These are phyloP conservation scores for Boletus huronensis DNA, from an alignment of 768 basidiomycete genomes.

Conservation along the genomic window DNA sequence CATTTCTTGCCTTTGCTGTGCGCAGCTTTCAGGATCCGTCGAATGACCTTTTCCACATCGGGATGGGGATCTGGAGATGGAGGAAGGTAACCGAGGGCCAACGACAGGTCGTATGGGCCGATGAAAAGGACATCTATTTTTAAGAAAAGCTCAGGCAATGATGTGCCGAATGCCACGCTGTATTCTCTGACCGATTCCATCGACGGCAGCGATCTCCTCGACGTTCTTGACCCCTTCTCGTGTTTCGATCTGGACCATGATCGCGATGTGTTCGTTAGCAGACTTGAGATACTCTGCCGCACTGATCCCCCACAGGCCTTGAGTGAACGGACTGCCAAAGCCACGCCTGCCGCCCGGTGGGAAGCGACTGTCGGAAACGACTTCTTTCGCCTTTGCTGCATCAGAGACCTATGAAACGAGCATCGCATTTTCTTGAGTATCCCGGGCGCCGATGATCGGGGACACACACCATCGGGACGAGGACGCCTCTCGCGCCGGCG, in stretches of 20 bases:
- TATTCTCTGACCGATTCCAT: constrained; percentile 51
- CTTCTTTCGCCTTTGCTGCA: constrained; percentile 51
- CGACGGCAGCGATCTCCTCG: constrained; percentile 55
- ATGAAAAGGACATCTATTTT: constrained; percentile 52
- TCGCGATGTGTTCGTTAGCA: constrained; percentile 54
- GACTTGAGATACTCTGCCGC: constrained; percentile 47
- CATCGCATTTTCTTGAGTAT: background rate
- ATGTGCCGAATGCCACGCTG: background rate
- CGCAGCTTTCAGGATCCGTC: constrained; percentile 45
- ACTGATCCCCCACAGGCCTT: constrained; percentile 52
- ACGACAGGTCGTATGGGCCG: constrained; percentile 67
- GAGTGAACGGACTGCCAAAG: constrained; percentile 63
- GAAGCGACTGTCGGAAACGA: constrained; percentile 57
- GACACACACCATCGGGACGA: constrained; percentile 61
- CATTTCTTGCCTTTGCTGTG: constrained; percentile 64
- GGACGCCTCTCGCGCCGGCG: constrained; percentile 59
- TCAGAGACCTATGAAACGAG: constrained; percentile 45
- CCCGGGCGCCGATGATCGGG: background rate
- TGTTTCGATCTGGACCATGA: constrained; percentile 70
- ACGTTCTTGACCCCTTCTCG: constrained; percentile 56
- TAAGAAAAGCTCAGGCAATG: background rate
- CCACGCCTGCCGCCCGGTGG: constrained; percentile 62
- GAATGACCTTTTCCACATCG: constrained; percentile 57
- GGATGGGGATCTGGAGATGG: constrained; percentile 65
- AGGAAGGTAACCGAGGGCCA: constrained; percentile 54